Evolutionary conservation across 2,329 filamentous ascomycete species (phyloP).

Genomic region (Ceratocystis destructans): DNA sequence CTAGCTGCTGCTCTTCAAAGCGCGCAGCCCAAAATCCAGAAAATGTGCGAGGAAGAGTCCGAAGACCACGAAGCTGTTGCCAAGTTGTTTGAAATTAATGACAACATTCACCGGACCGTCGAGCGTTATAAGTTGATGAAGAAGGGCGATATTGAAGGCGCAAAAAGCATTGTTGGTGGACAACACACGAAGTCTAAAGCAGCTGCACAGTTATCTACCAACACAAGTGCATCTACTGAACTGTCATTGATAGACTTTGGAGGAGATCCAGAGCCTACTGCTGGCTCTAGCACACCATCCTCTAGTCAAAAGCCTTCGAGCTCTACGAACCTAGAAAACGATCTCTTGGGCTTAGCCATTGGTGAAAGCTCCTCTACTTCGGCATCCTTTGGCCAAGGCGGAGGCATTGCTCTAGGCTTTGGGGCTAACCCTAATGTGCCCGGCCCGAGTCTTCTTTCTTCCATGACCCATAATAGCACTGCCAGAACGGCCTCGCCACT

Average conservation of each 20-base stretch:
- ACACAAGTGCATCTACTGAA: constrained; percentile 52
- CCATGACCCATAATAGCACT: constrained; percentile 46
- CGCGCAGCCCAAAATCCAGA: constrained; percentile 96
- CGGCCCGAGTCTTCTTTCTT: constrained; percentile 50
- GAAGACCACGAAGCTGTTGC: constrained; percentile 93
- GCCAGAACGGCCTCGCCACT: constrained; percentile 31
- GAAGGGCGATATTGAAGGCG: constrained; percentile 78
- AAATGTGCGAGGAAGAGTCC: constrained; percentile 98
- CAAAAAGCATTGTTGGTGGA: constrained; percentile 70
- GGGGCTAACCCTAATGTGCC: constrained; percentile 55
- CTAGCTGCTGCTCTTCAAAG: constrained; percentile 77
- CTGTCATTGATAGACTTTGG: constrained; percentile 90
- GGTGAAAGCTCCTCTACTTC: constrained; percentile 37
- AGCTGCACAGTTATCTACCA: constrained; percentile 31
- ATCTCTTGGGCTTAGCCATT: constrained; percentile 78
- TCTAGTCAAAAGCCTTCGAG: constrained; percentile 40
- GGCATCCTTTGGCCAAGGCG: constrained; percentile 53
- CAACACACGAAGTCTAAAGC: constrained; percentile 33
- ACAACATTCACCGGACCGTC: constrained; percentile 94
- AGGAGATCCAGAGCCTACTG: constrained; percentile 44
- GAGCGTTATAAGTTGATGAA: constrained; percentile 93
- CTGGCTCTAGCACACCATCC: constrained; percentile 32
- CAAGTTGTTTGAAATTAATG: constrained; percentile 92
- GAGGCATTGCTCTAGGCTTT: constrained; percentile 72
- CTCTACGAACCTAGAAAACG: constrained; percentile 54